A percentile compares a stretch with the other conserved stretches of the same genome.
Evolutionary conservation across 2,329 filamentous ascomycete species (phyloP).

Genomic region (Thelonectria rubi): DNA sequence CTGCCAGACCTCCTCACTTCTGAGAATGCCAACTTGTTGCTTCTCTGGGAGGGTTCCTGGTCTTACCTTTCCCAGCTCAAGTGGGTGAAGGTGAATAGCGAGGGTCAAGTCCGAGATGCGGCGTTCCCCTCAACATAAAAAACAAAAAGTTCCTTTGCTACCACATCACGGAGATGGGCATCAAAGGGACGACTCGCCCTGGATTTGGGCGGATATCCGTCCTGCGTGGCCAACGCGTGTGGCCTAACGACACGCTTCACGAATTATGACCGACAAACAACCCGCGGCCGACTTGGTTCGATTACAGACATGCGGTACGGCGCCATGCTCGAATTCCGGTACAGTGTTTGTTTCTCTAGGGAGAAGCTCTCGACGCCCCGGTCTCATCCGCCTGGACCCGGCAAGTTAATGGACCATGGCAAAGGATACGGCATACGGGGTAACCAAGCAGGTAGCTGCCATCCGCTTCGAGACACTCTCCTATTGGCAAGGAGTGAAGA

Average conservation of each 20-base stretch:
- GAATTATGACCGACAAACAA: conserved; percentile 21
- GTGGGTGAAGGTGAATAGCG: conserved; percentile 77
- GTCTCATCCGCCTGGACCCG: too few relatives aligned
- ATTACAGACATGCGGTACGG: background rate
- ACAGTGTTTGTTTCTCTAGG: too few relatives aligned
- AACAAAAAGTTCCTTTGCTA: background rate
- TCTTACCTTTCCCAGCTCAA: conserved; percentile 77
- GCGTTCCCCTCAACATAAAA: conserved; percentile 74
- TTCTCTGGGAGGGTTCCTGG: conserved; percentile 86
- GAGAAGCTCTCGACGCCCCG: too few relatives aligned
- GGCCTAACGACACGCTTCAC: conserved; percentile 2
- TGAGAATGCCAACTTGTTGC: conserved; percentile 71
- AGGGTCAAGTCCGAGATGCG: conserved; percentile 72
- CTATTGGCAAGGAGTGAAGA: too few relatives aligned
- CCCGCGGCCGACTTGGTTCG: conserved; percentile 25
- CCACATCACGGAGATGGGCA: background rate
- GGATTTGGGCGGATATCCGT: background rate
- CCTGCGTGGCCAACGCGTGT: conserved; percentile 24
- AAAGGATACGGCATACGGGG: too few relatives aligned
- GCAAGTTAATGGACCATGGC: too few relatives aligned
- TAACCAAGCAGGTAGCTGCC: too few relatives aligned
- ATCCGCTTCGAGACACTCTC: too few relatives aligned
- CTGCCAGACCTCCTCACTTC: conserved; percentile 78
- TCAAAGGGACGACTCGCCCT: background rate
- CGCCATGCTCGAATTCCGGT: conserved; percentile 8